Conservation (phyloP, 768 basidiomycete species). For the Lentinula guzmanii region DNA sequence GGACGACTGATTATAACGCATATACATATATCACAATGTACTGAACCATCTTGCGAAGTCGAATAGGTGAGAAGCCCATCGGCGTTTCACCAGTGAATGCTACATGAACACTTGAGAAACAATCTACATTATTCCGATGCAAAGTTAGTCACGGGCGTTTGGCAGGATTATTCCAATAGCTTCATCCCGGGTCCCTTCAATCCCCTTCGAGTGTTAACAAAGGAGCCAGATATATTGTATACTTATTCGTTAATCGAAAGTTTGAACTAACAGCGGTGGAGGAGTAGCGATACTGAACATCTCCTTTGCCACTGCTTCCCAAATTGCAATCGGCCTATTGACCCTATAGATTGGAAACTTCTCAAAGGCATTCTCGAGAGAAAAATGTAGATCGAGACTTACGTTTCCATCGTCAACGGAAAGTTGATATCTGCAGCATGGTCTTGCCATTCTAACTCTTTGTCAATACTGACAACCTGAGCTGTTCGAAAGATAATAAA, state of each 20-base stretch:
- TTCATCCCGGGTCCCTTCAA: too few species aligned
- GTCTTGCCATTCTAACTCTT: conserved; percentile 49
- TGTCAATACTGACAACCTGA: neutral
- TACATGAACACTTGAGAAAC: too few species aligned
- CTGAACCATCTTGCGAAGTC: too few species aligned
- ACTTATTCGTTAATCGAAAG: too few species aligned
- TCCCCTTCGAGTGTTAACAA: too few species aligned
- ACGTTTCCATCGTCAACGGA: conserved; percentile 44
- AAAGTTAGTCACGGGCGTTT: too few species aligned
- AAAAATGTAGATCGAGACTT: conserved; percentile 15
- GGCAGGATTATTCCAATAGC: too few species aligned
- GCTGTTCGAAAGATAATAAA: neutral
- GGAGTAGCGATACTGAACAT: conserved; percentile 12
- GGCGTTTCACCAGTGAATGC: too few species aligned
- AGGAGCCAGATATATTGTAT: too few species aligned
- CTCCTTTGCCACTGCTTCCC: conserved; percentile 38
- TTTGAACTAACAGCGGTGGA: neutral
- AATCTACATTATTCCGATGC: too few species aligned
- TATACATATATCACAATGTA: neutral
- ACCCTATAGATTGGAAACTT: conserved; percentile 32
- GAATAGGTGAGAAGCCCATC: too few species aligned
- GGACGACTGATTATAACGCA: conserved; percentile 41
- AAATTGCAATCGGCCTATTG: conserved; percentile 51
- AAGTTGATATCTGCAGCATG: conserved; percentile 49
- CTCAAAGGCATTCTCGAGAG: neutral